These are phyloP conservation scores for Juglanconis oblonga DNA, from an alignment of 2,329 filamentous ascomycete species.

Conservation along the genomic window DNA sequence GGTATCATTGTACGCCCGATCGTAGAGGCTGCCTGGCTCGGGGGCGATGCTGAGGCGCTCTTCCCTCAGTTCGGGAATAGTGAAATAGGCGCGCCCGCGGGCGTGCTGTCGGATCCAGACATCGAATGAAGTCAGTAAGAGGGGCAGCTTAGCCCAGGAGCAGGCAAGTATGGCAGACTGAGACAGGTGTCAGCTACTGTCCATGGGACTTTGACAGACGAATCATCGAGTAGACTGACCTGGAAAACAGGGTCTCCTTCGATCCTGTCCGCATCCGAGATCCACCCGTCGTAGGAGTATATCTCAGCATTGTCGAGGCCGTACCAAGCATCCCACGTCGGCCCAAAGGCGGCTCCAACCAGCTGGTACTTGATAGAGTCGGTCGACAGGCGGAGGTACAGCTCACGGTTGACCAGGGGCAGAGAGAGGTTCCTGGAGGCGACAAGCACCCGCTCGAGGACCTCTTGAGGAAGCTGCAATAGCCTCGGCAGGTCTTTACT, in stretches of 20 bases:
- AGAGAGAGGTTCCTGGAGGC: conserved; percentile 48
- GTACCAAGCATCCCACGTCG: conserved; percentile 38
- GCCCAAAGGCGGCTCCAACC: conserved; percentile 35
- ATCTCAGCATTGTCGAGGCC: conserved; percentile 21
- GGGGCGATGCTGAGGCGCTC: conserved; percentile 7
- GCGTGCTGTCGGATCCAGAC: conserved; percentile 42
- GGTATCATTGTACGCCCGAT: conserved; percentile 6
- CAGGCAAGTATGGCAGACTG: conserved; percentile 38
- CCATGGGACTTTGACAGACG: neutral
- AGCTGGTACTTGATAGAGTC: conserved; percentile 31
- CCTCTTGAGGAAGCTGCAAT: conserved; percentile 45
- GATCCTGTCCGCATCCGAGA: conserved; percentile 18
- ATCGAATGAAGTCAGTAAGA: conserved; percentile 47
- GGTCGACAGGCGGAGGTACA: conserved; percentile 46
- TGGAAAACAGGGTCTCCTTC: conserved; percentile 42
- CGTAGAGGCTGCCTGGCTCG: conserved; percentile 15
- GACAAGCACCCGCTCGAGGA: conserved; percentile 52
- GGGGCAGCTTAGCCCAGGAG: conserved; percentile 42
- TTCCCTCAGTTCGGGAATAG: conserved; percentile 3
- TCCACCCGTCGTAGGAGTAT: conserved; percentile 15
- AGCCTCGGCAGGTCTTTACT: conserved; percentile 26
- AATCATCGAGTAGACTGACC: conserved; percentile 29
- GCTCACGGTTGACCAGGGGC: conserved; percentile 38
- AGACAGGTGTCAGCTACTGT: neutral
- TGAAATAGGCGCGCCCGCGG: conserved; percentile 28